These are phyloP conservation scores for Monilinia polystroma DNA, from an alignment of 2,329 filamentous ascomycete species.

Conservation along the genomic window DNA sequence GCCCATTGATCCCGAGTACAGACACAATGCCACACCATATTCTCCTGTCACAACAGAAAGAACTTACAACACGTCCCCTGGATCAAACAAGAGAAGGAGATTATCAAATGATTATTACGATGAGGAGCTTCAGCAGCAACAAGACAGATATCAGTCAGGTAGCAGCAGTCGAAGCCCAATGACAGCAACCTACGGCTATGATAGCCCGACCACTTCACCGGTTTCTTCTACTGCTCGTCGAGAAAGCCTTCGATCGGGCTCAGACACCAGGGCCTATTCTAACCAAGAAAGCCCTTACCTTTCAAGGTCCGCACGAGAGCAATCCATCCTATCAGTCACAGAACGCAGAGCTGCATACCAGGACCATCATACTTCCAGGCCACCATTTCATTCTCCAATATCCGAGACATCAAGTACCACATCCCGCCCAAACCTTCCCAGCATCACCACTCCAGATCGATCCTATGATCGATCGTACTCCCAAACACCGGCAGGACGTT, in stretches of 20 bases:
- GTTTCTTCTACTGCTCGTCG: background rate
- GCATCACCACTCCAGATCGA: background rate
- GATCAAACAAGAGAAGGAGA: slow-evolving; percentile 19
- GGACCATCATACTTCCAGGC: background rate
- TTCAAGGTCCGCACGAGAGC: background rate
- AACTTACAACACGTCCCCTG: slow-evolving; percentile 14
- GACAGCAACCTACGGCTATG: background rate
- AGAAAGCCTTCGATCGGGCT: slow-evolving; percentile 4
- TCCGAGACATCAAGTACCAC: slow-evolving; percentile 12
- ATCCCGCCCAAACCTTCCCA: slow-evolving; percentile 5
- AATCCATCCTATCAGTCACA: background rate
- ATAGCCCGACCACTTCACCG: background rate
- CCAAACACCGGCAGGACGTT: background rate
- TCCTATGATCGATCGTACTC: slow-evolving; percentile 2
- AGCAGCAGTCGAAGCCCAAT: slow-evolving; percentile 8
- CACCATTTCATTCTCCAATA: slow-evolving; percentile 16
- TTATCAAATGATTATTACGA: slow-evolving; percentile 1
- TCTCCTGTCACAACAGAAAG: slow-evolving; percentile 5
- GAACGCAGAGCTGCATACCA: slow-evolving; percentile 2
- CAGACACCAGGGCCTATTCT: slow-evolving; percentile 3
- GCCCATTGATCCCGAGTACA: background rate
- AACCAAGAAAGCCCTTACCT: background rate
- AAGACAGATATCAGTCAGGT: slow-evolving; percentile 1
- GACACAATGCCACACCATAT: background rate
- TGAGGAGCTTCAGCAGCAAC: background rate